Percentiles rank a stretch among this genome's conserved stretches.
phyloP scores from a whole-genome alignment of 768 basidiomycete genomes.

The Agaricus blazei region DNA sequence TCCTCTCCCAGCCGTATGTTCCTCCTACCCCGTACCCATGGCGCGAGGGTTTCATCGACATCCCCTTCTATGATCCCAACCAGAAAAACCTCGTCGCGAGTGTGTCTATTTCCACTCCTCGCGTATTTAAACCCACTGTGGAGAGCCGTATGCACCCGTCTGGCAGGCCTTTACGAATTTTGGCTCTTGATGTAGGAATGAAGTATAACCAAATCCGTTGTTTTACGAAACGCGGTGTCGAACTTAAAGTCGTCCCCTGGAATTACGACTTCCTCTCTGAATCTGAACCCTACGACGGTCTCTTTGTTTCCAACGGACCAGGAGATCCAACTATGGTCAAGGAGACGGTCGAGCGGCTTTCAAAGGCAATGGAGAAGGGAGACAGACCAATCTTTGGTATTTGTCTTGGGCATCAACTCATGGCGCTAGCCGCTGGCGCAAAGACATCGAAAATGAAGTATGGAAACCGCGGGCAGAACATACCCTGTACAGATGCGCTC shows the following conservation, averaged over 20 bases:
- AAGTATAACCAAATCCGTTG: constrained; percentile 99
- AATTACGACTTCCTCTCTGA: constrained; percentile 87
- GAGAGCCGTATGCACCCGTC: constrained; percentile 65
- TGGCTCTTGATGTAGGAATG: constrained; percentile 98
- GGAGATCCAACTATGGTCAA: constrained; percentile 89
- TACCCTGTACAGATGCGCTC: constrained; percentile 91
- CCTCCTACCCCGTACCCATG: constrained; percentile 56
- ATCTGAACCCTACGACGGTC: constrained; percentile 79
- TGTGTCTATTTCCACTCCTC: constrained; percentile 71
- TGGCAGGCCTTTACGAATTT: constrained; percentile 74
- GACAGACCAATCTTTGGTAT: constrained; percentile 95
- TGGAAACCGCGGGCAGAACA: constrained; percentile 98
- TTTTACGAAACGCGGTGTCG: constrained; percentile 87
- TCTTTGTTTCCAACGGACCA: constrained; percentile 97
- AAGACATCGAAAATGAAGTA: constrained; percentile 99
- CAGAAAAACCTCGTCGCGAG: constrained; percentile 83
- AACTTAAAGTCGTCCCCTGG: constrained; percentile 98
- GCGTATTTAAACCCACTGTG: constrained; percentile 58
- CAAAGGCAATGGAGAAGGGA: constrained; percentile 61
- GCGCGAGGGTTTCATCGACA: constrained; percentile 78
- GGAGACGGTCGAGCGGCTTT: constrained; percentile 63
- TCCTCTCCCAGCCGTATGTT: constrained; percentile 38
- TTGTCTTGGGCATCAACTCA: constrained; percentile 95
- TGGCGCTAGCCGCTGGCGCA: constrained; percentile 92
- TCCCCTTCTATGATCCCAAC: constrained; percentile 89